These are phyloP conservation scores for Auricularia auricula-judae DNA, from an alignment of 768 basidiomycete genomes.

Conservation along the genomic window DNA sequence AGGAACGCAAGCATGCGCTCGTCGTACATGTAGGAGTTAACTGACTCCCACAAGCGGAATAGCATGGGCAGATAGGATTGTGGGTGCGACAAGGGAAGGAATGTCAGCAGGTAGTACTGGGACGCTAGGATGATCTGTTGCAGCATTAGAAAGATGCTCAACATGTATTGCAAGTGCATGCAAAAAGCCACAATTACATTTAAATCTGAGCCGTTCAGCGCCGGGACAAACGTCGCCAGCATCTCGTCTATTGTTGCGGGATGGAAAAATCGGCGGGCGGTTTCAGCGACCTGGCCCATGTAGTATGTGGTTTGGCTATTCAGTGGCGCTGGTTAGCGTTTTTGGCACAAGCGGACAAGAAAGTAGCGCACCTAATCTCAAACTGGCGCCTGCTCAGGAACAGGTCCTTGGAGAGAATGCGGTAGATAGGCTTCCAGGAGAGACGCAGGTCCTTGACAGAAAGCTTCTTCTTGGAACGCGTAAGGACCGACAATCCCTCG, in stretches of 20 bases:
- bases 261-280: conserved; percentile 74
- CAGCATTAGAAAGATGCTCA: conserved; percentile 4
- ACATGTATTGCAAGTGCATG: not conserved
- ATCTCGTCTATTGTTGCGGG: conserved; percentile 79
- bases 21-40: conserved; percentile 85
- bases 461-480: conserved; percentile 61
- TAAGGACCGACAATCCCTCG: conserved; percentile 49
- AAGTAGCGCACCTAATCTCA: conserved; percentile 56
- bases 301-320: conserved; percentile 63
- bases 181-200: conserved; percentile 38
- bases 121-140: conserved; percentile 60
- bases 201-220: conserved; percentile 61
- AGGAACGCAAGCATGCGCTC: conserved; percentile 83
- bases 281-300: conserved; percentile 61
- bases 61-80: conserved; percentile 76
- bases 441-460: conserved; percentile 70
- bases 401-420: conserved; percentile 58
- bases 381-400: conserved; percentile 70
- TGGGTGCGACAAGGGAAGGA: conserved; percentile 76
- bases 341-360: not conserved
- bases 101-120: conserved; percentile 78
- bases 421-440: conserved; percentile 71
- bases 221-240: conserved; percentile 76
- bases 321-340: not conserved
- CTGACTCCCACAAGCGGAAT: conserved; percentile 77